Evolutionary conservation across 2,329 filamentous ascomycete species (phyloP).

Genomic region (Trichoderma harzianum): DNA sequence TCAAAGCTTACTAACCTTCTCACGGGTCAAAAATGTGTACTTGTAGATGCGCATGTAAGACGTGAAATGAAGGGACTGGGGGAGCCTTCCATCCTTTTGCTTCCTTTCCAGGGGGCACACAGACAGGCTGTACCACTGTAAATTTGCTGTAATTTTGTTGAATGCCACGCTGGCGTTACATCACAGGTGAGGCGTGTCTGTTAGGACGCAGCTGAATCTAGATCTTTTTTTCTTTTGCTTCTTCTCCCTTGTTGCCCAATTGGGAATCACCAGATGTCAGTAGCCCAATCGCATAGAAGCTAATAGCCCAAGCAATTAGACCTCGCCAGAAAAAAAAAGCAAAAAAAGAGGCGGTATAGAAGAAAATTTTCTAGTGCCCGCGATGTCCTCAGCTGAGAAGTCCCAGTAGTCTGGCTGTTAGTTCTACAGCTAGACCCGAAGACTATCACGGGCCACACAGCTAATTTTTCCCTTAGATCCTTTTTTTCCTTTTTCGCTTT

Average conservation of each 20-base stretch:
- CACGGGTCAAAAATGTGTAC: neutral
- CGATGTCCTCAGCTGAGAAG: neutral
- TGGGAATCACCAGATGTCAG: neutral
- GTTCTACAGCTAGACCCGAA: neutral
- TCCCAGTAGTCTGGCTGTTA: neutral
- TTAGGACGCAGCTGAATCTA: neutral
- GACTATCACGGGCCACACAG: neutral
- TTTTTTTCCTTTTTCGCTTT: neutral
- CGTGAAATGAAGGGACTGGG: neutral
- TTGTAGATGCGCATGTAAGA: neutral
- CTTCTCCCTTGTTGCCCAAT: neutral
- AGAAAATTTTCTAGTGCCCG: constrained; percentile 7
- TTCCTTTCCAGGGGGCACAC: neutral
- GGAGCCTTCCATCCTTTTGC: neutral
- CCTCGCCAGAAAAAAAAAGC: neutral
- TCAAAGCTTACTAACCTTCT: neutral
- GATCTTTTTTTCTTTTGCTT: neutral
- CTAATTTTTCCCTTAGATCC: neutral
- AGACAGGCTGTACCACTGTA: neutral
- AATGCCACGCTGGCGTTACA: neutral
- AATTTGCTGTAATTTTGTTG: neutral
- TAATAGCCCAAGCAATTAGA: neutral
- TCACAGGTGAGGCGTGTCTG: neutral
- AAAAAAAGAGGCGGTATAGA: neutral
- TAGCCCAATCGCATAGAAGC: neutral